Percentiles rank a stretch among this genome's conserved stretches.
Conservation (phyloP, 345 rosid genomes). For the Populus davidiana region DNA sequence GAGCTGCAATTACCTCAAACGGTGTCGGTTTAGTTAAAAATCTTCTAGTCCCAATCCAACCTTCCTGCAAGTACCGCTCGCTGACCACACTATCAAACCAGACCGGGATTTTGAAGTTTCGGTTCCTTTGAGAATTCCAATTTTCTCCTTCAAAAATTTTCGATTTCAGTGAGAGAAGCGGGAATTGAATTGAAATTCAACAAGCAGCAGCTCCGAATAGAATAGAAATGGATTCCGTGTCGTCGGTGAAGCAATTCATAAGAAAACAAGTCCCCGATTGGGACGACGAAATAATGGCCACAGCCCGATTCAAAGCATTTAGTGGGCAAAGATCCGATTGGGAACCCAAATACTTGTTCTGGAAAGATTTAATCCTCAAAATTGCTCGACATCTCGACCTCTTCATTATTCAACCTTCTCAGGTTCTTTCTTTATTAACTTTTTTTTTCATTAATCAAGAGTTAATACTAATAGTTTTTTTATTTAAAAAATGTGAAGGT, state of each 20-base stretch:
- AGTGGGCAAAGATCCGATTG: constrained; percentile 92
- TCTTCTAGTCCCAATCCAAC: too few relatives aligned
- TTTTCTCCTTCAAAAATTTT: background rate
- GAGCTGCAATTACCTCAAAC: too few relatives aligned
- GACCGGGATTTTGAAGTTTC: too few relatives aligned
- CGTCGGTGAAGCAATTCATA: constrained; percentile 45
- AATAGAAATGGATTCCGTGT: constrained; percentile 35
- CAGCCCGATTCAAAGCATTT: constrained; percentile 82
- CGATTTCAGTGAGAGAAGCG: background rate
- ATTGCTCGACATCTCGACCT: constrained; percentile 53
- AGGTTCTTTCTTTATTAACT: constrained; percentile 36
- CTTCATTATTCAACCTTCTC: constrained; percentile 49
- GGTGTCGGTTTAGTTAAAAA: too few relatives aligned
- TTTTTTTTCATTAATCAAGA: background rate
- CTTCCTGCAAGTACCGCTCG: too few relatives aligned
- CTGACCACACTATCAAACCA: too few relatives aligned
- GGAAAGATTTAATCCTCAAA: constrained; percentile 70
- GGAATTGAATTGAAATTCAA: constrained; percentile 10
- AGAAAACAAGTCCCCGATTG: constrained; percentile 67
- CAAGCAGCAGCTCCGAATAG: background rate
- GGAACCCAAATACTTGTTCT: constrained; percentile 66
- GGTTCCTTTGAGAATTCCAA: background rate
- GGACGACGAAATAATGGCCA: constrained; percentile 71
- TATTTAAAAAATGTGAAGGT: constrained; percentile 33
- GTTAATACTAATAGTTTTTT: background rate